Conservation (phyloP, 768 basidiomycete genomes). For the Leccinum subtestaceum region DNA sequence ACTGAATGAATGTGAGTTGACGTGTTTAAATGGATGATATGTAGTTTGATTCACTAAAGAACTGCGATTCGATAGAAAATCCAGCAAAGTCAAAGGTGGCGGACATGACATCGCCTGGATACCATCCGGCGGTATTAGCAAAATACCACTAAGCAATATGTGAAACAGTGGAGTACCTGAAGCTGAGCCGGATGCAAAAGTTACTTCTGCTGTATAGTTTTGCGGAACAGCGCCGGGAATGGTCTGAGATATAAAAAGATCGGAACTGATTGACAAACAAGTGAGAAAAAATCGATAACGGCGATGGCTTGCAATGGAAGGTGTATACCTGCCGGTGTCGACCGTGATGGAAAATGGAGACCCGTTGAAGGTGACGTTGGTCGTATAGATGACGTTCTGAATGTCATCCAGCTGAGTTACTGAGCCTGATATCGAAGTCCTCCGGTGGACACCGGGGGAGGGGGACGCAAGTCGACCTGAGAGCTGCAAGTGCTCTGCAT, state of each 20-base stretch:
- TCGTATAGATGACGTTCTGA: conserved; percentile 35
- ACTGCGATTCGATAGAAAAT: conserved; percentile 49
- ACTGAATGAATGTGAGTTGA: conserved; percentile 19
- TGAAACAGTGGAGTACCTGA: conserved; percentile 35
- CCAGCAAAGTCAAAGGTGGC: conserved; percentile 31
- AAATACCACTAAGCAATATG: not conserved
- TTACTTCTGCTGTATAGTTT: conserved; percentile 38
- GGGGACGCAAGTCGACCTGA: conserved; percentile 12
- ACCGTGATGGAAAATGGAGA: conserved; percentile 34
- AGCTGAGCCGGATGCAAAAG: conserved; percentile 55
- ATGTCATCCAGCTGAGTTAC: conserved; percentile 30
- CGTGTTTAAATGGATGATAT: not conserved
- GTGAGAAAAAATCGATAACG: not conserved
- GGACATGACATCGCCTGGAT: conserved; percentile 28
- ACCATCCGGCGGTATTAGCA: not conserved
- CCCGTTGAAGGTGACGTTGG: conserved; percentile 41
- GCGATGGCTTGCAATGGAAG: not conserved
- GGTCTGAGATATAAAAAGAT: conserved; percentile 55
- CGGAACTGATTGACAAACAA: conserved; percentile 45
- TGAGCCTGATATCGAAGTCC: conserved; percentile 23
- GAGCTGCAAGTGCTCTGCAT: conserved; percentile 17
- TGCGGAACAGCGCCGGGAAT: conserved; percentile 41
- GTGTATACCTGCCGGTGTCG: conserved; percentile 45
- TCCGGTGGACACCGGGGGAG: conserved; percentile 16
- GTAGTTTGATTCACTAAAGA: conserved; percentile 11